These are phyloP conservation scores for Stygiomarasmius scandens DNA, from an alignment of 1,284 basidiomycete genomes.

Conservation along the genomic window DNA sequence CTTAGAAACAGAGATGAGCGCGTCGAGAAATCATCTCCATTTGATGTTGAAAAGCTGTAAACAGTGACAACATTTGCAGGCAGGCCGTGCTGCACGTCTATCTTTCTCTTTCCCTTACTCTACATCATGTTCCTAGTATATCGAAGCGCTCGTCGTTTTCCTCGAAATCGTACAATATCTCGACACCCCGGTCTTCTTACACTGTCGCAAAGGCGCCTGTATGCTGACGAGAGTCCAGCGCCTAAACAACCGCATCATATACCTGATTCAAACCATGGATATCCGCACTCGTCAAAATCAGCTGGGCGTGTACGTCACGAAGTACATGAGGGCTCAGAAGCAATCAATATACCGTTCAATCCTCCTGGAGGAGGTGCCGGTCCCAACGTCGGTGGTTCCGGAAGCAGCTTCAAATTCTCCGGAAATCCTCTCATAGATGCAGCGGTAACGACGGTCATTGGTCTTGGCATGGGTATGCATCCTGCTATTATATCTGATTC, in stretches of 20 bases:
- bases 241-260: neutral
- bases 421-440: constrained; percentile 53
- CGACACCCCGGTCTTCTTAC: neutral
- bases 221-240: neutral
- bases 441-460: constrained; percentile 59
- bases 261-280: neutral
- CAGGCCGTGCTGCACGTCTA: neutral
- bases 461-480: constrained; percentile 57
- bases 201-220: neutral
- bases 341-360: constrained; percentile 41
- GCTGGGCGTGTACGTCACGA: constrained; percentile 33
- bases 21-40: neutral
- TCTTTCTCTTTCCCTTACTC: neutral
- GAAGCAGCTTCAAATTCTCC: constrained; percentile 37
- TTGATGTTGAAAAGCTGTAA: neutral
- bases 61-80: neutral
- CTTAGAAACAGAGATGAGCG: neutral
- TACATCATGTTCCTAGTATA: neutral
- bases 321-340: constrained; percentile 39
- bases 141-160: neutral
- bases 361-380: constrained; percentile 40
- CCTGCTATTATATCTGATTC: too few relatives aligned
- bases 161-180: neutral
- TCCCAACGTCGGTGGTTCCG: constrained; percentile 31
- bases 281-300: constrained; percentile 4